Conservation (phyloP, 768 basidiomycete genomes). For the Cystobasidium tubakii region DNA sequence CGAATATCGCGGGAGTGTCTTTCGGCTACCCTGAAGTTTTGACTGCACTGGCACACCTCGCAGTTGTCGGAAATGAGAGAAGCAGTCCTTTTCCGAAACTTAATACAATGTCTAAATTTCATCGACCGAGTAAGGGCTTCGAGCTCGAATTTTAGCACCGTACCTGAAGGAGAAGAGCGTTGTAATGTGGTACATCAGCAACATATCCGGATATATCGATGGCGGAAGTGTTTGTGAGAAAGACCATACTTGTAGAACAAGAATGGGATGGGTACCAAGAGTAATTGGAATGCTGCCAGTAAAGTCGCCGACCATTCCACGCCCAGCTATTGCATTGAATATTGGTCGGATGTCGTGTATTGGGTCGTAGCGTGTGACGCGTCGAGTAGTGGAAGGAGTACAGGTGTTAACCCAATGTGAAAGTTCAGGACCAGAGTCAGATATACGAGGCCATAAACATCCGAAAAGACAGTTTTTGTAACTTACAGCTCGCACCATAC, state of each 20-base stretch:
- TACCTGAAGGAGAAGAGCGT: background rate
- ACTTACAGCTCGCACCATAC: slow-evolving; percentile 15
- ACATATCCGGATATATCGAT: too few relatives aligned
- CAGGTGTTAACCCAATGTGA: too few relatives aligned
- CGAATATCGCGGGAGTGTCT: too few relatives aligned
- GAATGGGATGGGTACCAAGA: slow-evolving; percentile 20
- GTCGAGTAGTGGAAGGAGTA: background rate
- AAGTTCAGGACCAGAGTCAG: too few relatives aligned
- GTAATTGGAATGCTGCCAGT: slow-evolving; percentile 13
- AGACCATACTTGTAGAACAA: slow-evolving; percentile 29
- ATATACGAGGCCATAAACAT: too few relatives aligned
- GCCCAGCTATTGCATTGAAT: slow-evolving; percentile 14
- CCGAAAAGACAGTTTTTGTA: too few relatives aligned
- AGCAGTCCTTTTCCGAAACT: too few relatives aligned
- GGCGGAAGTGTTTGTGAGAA: too few relatives aligned
- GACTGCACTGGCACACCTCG: too few relatives aligned
- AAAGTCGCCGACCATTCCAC: slow-evolving; percentile 21
- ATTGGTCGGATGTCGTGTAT: background rate
- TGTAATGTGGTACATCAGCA: background rate
- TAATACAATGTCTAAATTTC: too few relatives aligned
- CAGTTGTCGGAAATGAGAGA: too few relatives aligned
- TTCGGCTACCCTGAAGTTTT: too few relatives aligned
- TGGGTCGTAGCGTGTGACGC: background rate
- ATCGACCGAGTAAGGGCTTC: slow-evolving; percentile 21
- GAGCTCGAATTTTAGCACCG: slow-evolving; percentile 13